Percentiles rank a stretch among this genome's conserved stretches.
phyloP scores from a whole-genome alignment of 805 yeast genomes.

The Ogataea paraovalis region DNA sequence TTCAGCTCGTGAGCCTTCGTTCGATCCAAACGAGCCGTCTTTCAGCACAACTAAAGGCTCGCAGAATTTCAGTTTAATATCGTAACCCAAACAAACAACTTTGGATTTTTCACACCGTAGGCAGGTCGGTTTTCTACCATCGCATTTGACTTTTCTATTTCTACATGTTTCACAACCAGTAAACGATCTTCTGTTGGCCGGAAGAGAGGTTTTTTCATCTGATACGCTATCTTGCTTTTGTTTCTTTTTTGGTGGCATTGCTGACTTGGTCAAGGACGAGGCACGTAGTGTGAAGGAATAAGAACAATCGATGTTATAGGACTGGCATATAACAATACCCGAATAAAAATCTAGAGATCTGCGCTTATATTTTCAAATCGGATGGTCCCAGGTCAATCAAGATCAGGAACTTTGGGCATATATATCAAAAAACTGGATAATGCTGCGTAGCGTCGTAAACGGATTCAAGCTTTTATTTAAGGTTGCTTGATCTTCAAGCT shows the following conservation, averaged over 20 bases:
- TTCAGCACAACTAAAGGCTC: constrained; percentile 34
- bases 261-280: not conserved
- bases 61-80: constrained; percentile 44
- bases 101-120: constrained; percentile 43
- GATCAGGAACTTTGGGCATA: not conserved
- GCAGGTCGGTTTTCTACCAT: constrained; percentile 43
- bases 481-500: too few species aligned
- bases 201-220: not conserved
- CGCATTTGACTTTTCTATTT: constrained; percentile 50
- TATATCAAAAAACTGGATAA: not conserved
- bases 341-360: too few species aligned
- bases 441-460: too few species aligned
- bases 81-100: constrained; percentile 46
- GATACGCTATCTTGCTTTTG: not conserved
- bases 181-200: constrained; percentile 31
- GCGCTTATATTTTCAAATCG: too few species aligned
- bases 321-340: too few species aligned
- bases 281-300: too few species aligned
- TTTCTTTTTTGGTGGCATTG: constrained; percentile 3
- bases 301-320: too few species aligned
- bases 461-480: too few species aligned
- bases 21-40: constrained; percentile 19
- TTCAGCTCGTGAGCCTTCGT: constrained; percentile 4
- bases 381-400: not conserved
- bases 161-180: constrained; percentile 58